Evolutionary conservation across 805 yeast genomes (phyloP).

Genomic region (Yarrowia divulgata): DNA sequence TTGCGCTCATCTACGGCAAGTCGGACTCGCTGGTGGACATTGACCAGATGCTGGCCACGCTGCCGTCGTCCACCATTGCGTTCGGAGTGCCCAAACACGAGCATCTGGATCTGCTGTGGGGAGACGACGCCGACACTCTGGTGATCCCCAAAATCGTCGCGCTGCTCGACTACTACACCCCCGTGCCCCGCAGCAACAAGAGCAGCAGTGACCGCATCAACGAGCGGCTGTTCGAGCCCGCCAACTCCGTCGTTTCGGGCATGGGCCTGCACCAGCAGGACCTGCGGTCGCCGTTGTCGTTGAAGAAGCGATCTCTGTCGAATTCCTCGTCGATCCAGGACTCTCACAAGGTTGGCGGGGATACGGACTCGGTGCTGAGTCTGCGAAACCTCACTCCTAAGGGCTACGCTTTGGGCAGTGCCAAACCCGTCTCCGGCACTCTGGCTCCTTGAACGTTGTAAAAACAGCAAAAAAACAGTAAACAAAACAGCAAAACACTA

Average conservation of each 20-base stretch:
- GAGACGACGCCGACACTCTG: slow-evolving; percentile 60
- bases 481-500: too few relatives aligned
- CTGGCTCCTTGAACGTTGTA: background rate
- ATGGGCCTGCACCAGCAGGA: background rate
- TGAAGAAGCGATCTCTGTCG: slow-evolving; percentile 22
- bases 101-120: slow-evolving; percentile 93
- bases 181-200: slow-evolving; percentile 14
- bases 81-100: slow-evolving; percentile 72
- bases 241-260: background rate
- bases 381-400: slow-evolving; percentile 28
- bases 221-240: slow-evolving; percentile 6
- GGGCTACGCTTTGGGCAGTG: slow-evolving; percentile 22
- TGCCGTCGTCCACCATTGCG: slow-evolving; percentile 58
- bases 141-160: slow-evolving; percentile 45
- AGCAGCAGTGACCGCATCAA: slow-evolving; percentile 13
- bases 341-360: slow-evolving; percentile 28
- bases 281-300: slow-evolving; percentile 22
- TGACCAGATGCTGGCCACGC: slow-evolving; percentile 68
- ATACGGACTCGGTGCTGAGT: slow-evolving; percentile 20
- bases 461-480: too few relatives aligned
- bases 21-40: slow-evolving; percentile 87
- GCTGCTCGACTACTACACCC: slow-evolving; percentile 19
- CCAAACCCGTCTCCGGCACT: slow-evolving; percentile 25
- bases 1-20: slow-evolving; percentile 79
- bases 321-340: slow-evolving; percentile 36